These are phyloP conservation scores for Aspergillus alliaceus DNA, from an alignment of 2,329 filamentous ascomycete species.

Conservation along the genomic window DNA sequence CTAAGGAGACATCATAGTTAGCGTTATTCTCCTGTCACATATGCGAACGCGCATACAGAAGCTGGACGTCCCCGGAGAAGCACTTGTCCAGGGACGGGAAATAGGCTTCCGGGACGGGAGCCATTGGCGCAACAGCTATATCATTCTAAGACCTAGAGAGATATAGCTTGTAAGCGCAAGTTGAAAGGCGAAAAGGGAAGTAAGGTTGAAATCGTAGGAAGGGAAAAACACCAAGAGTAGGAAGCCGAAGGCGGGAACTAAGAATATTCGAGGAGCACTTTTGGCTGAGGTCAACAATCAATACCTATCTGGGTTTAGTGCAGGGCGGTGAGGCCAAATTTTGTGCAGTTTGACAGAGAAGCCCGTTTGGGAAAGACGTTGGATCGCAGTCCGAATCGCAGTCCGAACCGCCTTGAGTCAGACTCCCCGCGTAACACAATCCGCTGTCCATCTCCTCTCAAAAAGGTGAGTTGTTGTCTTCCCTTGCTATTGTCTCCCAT, in stretches of 20 bases:
- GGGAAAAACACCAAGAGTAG: slow-evolving; percentile 11
- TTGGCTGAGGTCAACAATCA: slow-evolving; percentile 38
- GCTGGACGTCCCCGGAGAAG: slow-evolving; percentile 73
- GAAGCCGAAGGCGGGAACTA: slow-evolving; percentile 25
- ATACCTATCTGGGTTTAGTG: slow-evolving; percentile 39
- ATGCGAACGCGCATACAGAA: slow-evolving; percentile 61
- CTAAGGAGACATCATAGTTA: slow-evolving; percentile 43
- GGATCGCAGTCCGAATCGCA: too few species aligned
- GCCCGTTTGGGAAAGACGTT: slow-evolving; percentile 18
- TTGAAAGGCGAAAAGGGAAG: slow-evolving; percentile 1
- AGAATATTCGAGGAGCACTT: slow-evolving; percentile 30
- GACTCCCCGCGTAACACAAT: slow-evolving; percentile 1
- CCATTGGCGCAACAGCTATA: slow-evolving; percentile 57
- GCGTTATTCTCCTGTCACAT: slow-evolving; percentile 7
- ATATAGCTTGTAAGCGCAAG: slow-evolving; percentile 11
- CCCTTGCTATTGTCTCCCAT: background rate
- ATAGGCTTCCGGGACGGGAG: slow-evolving; percentile 70
- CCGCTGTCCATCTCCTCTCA: background rate
- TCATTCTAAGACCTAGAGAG: slow-evolving; percentile 35
- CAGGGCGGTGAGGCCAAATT: slow-evolving; percentile 28
- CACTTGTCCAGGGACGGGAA: slow-evolving; percentile 84
- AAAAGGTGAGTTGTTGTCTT: background rate
- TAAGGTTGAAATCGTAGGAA: slow-evolving; percentile 4
- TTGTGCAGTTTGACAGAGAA: slow-evolving; percentile 19
- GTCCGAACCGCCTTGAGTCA: background rate